Percentiles rank a stretch among this genome's conserved stretches.
These are phyloP conservation scores for Kodamaea fungicola DNA, from an alignment of 1,139 yeast species.

Conservation along the genomic window DNA sequence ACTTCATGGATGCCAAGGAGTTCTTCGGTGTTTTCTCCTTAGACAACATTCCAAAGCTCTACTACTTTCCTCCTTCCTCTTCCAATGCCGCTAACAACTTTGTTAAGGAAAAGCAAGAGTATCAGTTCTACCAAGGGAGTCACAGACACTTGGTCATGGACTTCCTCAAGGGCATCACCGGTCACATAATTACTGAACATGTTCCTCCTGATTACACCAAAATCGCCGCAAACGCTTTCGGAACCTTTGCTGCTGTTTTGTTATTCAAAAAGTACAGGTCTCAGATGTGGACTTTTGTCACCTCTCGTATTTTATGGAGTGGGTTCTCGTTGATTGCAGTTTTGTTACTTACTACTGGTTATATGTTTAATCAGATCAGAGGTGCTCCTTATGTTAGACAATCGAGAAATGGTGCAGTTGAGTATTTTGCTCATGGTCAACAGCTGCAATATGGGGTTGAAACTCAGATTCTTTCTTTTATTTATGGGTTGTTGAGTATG, in stretches of 20 bases:
- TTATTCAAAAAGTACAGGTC: constrained; percentile 24
- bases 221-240: constrained; percentile 45
- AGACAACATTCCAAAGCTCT: constrained; percentile 77
- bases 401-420: constrained; percentile 51
- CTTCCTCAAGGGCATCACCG: constrained; percentile 40
- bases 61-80: constrained; percentile 59
- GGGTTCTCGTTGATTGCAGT: constrained; percentile 55
- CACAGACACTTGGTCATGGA: constrained; percentile 40
- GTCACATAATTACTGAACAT: constrained; percentile 43
- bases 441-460: constrained; percentile 78
- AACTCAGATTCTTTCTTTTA: constrained; percentile 67
- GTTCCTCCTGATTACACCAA: constrained; percentile 57
- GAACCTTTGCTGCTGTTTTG: constrained; percentile 27
- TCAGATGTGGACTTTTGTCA: constrained; percentile 27
- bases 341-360: constrained; percentile 78
- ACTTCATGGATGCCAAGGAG: constrained; percentile 54
- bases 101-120: constrained; percentile 36
- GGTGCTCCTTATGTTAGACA: constrained; percentile 66
- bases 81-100: constrained; percentile 24
- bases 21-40: constrained; percentile 57
- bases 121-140: constrained; percentile 54
- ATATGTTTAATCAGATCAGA: constrained; percentile 90
- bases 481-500: constrained; percentile 58
- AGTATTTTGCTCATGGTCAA: constrained; percentile 65
- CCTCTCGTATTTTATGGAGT: constrained; percentile 57